Evolutionary conservation across 179 eudicot species (phyloP).

Genomic region (Silene noctiflora): DNA sequence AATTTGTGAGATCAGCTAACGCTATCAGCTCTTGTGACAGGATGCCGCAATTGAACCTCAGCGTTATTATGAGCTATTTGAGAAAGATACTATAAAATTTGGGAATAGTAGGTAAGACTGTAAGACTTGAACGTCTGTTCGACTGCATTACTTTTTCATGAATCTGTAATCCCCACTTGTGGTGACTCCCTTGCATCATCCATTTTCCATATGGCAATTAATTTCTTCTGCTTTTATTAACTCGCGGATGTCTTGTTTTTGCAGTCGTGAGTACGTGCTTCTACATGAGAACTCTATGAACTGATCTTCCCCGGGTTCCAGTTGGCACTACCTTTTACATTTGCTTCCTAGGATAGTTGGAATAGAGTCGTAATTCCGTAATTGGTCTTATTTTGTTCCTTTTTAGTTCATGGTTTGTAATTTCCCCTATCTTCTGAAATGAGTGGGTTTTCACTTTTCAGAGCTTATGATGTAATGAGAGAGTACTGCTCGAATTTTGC

Average conservation of each 20-base stretch:
- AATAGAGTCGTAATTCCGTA: background rate
- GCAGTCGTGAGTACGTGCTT: constrained; percentile 92
- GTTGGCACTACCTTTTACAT: background rate
- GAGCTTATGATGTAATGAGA: background rate
- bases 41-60: constrained; percentile 75
- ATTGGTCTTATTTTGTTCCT: background rate
- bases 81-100: constrained; percentile 80
- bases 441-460: background rate
- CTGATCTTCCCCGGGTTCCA: background rate
- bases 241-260: constrained; percentile 15
- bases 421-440: background rate
- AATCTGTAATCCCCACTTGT: background rate
- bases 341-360: background rate
- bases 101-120: constrained; percentile 87
- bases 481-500: background rate
- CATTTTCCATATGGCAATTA: background rate
- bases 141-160: background rate
- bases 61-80: constrained; percentile 85
- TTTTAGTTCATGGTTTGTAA: background rate
- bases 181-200: background rate
- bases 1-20: constrained; percentile 10
- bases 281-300: constrained; percentile 39
- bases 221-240: background rate
- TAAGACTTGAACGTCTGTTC: background rate
- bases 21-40: constrained; percentile 41